These are phyloP conservation scores for Raffaelea ambrosiae DNA, from an alignment of 2,329 filamentous ascomycete genomes.

Conservation along the genomic window DNA sequence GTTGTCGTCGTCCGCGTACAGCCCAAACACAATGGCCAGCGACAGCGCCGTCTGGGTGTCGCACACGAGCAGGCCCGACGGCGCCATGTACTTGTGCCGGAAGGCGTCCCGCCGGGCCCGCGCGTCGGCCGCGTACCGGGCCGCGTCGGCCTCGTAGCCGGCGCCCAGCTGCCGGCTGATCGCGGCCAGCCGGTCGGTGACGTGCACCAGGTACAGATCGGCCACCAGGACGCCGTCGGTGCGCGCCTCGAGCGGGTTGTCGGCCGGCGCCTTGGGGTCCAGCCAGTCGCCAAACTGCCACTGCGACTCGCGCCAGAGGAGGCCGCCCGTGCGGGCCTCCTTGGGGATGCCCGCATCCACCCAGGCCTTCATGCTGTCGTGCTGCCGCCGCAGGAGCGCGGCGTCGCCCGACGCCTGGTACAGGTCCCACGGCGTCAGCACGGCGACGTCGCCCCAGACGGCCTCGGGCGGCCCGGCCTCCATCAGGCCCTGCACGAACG, in stretches of 20 bases:
- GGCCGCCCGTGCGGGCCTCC: constrained; percentile 14
- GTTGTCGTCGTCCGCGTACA: constrained; percentile 9
- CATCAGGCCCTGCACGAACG: constrained; percentile 7
- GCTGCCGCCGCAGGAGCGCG: constrained; percentile 19
- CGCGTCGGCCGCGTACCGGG: too few species aligned
- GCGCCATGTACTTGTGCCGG: constrained; percentile 17
- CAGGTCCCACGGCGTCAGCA: constrained; percentile 21
- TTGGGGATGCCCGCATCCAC: constrained; percentile 11
- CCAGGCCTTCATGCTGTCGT: constrained; percentile 20
- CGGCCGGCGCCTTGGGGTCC: not conserved
- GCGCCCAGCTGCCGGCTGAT: not conserved
- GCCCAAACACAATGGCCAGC: constrained; percentile 18
- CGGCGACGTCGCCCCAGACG: constrained; percentile 21
- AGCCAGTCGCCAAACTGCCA: not conserved
- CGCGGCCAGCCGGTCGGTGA: not conserved
- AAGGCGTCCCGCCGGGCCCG: constrained; percentile 10
- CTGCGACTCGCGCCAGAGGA: constrained; percentile 21
- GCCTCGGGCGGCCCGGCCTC: not conserved
- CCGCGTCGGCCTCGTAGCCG: not conserved
- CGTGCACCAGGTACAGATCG: not conserved
- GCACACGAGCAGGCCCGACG: constrained; percentile 12
- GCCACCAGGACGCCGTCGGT: not conserved
- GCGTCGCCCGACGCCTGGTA: constrained; percentile 19
- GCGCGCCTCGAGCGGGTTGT: not conserved
- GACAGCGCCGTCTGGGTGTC: constrained; percentile 21